These are phyloP conservation scores for Podaxis sp. DNA, from an alignment of 768 basidiomycete species.

Conservation along the genomic window DNA sequence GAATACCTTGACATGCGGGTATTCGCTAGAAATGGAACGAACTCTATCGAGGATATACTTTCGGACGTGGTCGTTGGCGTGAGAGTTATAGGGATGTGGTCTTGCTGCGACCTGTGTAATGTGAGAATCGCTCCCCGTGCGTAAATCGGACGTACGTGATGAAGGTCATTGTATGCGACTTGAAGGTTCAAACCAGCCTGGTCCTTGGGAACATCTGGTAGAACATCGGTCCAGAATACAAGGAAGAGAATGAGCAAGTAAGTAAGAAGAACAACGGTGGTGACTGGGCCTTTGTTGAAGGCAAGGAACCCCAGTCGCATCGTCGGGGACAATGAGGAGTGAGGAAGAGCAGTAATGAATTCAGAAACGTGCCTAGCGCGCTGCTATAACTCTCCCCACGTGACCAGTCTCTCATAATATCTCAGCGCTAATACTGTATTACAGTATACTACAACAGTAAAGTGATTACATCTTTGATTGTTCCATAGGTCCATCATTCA, in stretches of 20 bases:
- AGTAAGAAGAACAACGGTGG: slow-evolving; percentile 8
- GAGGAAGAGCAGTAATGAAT: background rate
- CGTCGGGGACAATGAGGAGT: background rate
- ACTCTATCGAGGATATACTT: slow-evolving; percentile 59
- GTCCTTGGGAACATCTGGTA: slow-evolving; percentile 16
- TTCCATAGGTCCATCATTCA: too few species aligned
- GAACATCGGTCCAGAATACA: slow-evolving; percentile 15
- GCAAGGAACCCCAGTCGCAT: slow-evolving; percentile 1
- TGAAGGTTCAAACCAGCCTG: slow-evolving; percentile 13
- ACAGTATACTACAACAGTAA: too few species aligned
- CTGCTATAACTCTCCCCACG: background rate
- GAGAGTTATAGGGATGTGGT: slow-evolving; percentile 80
- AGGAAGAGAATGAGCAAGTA: slow-evolving; percentile 15
- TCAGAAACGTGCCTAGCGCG: background rate
- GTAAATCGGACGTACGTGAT: slow-evolving; percentile 12
- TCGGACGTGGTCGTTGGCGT: slow-evolving; percentile 70
- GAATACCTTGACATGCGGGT: slow-evolving; percentile 42
- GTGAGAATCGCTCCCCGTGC: background rate
- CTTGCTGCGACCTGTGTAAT: slow-evolving; percentile 55
- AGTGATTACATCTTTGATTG: too few species aligned
- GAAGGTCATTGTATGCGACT: slow-evolving; percentile 17
- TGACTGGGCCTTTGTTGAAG: slow-evolving; percentile 13
- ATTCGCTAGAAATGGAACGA: slow-evolving; percentile 38
- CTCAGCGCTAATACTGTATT: background rate
- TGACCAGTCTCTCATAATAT: background rate